Conservation (phyloP, 805 yeast species). For the Hanseniaspora singularis region DNA sequence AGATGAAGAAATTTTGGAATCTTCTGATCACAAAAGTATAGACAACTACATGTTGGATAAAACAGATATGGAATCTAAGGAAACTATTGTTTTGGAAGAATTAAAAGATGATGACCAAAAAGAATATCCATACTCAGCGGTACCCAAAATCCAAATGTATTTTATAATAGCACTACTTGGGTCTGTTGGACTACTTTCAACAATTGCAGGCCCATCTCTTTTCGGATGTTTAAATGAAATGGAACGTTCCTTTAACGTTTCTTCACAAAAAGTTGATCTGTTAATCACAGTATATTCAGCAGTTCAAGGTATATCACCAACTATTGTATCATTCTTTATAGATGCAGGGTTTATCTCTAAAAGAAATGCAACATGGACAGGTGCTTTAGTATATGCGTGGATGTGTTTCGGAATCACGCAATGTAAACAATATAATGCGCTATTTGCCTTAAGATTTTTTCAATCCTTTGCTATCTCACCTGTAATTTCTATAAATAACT, state of each 20-base stretch:
- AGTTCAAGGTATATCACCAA: slow-evolving; percentile 68
- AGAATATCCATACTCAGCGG: slow-evolving; percentile 34
- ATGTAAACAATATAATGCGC: slow-evolving; percentile 43
- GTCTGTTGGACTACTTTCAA: slow-evolving; percentile 49
- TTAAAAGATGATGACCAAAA: slow-evolving; percentile 9
- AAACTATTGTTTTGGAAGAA: too few relatives aligned
- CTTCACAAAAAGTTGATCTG: slow-evolving; percentile 49
- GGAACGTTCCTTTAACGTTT: slow-evolving; percentile 40
- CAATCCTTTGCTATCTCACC: slow-evolving; percentile 74
- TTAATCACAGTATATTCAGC: slow-evolving; percentile 67
- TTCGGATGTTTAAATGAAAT: slow-evolving; percentile 62
- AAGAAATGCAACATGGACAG: slow-evolving; percentile 49
- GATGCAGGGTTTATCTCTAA: slow-evolving; percentile 51
- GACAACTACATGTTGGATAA: not conserved
- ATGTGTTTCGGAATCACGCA: slow-evolving; percentile 59
- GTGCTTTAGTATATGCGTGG: slow-evolving; percentile 44
- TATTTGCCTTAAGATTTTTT: slow-evolving; percentile 58
- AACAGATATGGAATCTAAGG: too few relatives aligned
- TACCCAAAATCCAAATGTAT: slow-evolving; percentile 33
- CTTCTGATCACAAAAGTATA: too few relatives aligned
- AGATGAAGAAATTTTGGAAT: too few relatives aligned
- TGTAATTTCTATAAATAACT: slow-evolving; percentile 55
- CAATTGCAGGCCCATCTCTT: slow-evolving; percentile 65
- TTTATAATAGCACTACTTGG: slow-evolving; percentile 34
- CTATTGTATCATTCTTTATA: slow-evolving; percentile 53